Evolutionary conservation across 805 yeast species (phyloP).

Genomic region (Ogataea thermomethanolica): DNA sequence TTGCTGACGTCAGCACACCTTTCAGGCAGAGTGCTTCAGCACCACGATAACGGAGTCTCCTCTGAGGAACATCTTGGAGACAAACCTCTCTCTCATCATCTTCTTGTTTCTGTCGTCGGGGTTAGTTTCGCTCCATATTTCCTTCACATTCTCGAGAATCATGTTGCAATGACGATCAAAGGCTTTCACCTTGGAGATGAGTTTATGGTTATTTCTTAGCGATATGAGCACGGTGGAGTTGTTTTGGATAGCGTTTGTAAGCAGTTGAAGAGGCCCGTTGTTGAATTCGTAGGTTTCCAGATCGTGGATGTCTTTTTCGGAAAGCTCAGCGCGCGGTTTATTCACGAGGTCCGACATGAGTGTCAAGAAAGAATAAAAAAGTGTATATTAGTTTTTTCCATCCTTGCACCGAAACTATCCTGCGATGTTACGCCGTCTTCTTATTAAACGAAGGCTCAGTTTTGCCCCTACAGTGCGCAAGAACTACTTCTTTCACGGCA

Average conservation of each 20-base stretch:
- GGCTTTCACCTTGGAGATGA: constrained; percentile 86
- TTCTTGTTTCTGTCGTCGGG: constrained; percentile 40
- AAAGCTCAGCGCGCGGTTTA: constrained; percentile 74
- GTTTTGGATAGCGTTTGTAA: constrained; percentile 76
- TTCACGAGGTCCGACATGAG: constrained; percentile 52
- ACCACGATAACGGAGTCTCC: constrained; percentile 94
- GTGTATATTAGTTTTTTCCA: constrained; percentile 2
- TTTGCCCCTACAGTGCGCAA: constrained; percentile 3
- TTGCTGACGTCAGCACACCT: constrained; percentile 6
- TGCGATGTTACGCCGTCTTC: constrained; percentile 5
- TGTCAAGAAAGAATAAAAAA: neutral
- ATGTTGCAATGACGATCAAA: constrained; percentile 95
- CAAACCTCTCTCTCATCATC: constrained; percentile 61
- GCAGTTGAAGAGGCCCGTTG: constrained; percentile 86
- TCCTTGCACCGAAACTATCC: constrained; percentile 6
- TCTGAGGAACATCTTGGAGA: constrained; percentile 84
- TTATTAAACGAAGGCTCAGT: neutral
- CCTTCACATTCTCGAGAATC: constrained; percentile 89
- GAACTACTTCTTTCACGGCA: constrained; percentile 18
- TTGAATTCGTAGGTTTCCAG: constrained; percentile 86
- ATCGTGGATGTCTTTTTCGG: constrained; percentile 72
- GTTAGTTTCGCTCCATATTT: constrained; percentile 57
- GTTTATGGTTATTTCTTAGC: constrained; percentile 88
- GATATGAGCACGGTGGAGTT: constrained; percentile 81
- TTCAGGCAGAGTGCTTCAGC: constrained; percentile 31